Conservation (phyloP, 441 rosid species). For the Erysimum cheiri region DNA sequence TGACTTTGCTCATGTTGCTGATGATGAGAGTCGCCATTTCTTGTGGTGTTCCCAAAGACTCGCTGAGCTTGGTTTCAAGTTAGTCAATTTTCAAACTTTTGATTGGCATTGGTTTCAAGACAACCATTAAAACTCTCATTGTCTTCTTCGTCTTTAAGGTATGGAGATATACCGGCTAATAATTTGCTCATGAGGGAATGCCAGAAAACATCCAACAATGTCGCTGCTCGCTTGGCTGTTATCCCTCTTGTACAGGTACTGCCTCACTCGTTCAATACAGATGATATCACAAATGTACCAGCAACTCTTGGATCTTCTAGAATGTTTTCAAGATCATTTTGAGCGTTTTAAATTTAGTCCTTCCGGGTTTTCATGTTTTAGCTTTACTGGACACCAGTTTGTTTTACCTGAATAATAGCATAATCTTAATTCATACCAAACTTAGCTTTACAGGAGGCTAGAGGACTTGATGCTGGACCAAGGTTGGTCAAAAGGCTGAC, state of each 20-base stretch:
- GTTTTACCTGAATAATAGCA: neutral
- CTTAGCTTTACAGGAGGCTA: constrained; percentile 68
- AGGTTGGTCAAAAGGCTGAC: constrained; percentile 79
- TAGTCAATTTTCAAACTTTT: constrained; percentile 30
- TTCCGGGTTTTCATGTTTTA: too few species aligned
- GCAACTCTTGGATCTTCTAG: too few species aligned
- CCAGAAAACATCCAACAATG: constrained; percentile 74
- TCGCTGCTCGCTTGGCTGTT: constrained; percentile 86
- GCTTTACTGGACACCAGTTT: neutral
- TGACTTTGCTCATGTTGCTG: constrained; percentile 94
- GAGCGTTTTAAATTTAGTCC: too few species aligned
- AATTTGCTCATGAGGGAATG: constrained; percentile 91
- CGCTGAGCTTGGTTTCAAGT: constrained; percentile 89
- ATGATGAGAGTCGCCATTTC: constrained; percentile 97
- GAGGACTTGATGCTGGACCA: constrained; percentile 99
- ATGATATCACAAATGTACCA: neutral
- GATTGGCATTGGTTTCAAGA: constrained; percentile 1
- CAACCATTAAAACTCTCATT: neutral
- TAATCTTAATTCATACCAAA: constrained; percentile 2
- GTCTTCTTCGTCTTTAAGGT: constrained; percentile 47
- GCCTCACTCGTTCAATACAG: neutral
- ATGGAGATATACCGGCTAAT: constrained; percentile 96
- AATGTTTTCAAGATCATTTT: too few species aligned
- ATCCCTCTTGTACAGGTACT: constrained; percentile 90
- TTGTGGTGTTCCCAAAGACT: constrained; percentile 95